phyloP scores from a whole-genome alignment of 345 rosid species.

The Salix brachista region DNA sequence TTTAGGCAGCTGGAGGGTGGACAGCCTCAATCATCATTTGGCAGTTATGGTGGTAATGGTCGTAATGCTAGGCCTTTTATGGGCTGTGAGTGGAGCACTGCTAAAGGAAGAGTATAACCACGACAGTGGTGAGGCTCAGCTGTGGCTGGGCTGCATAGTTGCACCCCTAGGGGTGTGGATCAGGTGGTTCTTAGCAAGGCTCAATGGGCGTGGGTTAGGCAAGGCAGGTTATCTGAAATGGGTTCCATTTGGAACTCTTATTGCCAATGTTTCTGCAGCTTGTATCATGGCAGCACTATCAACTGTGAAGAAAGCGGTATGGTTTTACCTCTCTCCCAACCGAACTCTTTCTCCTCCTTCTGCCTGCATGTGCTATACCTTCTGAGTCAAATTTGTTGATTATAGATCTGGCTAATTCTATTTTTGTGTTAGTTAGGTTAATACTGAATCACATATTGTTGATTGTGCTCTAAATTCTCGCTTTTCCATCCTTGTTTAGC shows the following conservation, averaged over 20 bases:
- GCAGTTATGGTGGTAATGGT: slow-evolving; percentile 37
- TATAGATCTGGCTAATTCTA: not conserved
- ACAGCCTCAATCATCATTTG: slow-evolving; percentile 42
- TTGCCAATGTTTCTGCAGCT: slow-evolving; percentile 80
- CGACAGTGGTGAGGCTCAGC: slow-evolving; percentile 47
- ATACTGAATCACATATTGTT: not conserved
- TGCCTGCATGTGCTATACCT: not conserved
- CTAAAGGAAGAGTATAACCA: slow-evolving; percentile 47
- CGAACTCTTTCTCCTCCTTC: not conserved
- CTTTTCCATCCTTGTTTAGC: not conserved
- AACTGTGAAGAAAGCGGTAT: slow-evolving; percentile 55
- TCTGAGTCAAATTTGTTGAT: not conserved
- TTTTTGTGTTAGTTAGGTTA: not conserved
- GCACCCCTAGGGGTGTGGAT: slow-evolving; percentile 88
- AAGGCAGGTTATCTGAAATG: slow-evolving; percentile 52
- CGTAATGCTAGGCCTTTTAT: slow-evolving; percentile 43
- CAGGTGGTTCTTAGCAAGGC: slow-evolving; percentile 86
- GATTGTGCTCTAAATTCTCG: not conserved
- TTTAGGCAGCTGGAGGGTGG: slow-evolving; percentile 32
- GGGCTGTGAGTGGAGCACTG: slow-evolving; percentile 41
- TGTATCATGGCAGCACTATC: slow-evolving; percentile 73
- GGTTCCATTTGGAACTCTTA: slow-evolving; percentile 89
- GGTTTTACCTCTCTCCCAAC: not conserved
- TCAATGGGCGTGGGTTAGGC: slow-evolving; percentile 82
- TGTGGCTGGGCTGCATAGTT: slow-evolving; percentile 80